Evolutionary conservation across 768 basidiomycete genomes (phyloP), one percentile per base, ranked within the genome.

Genomic region (Mrakia frigida): DNA sequence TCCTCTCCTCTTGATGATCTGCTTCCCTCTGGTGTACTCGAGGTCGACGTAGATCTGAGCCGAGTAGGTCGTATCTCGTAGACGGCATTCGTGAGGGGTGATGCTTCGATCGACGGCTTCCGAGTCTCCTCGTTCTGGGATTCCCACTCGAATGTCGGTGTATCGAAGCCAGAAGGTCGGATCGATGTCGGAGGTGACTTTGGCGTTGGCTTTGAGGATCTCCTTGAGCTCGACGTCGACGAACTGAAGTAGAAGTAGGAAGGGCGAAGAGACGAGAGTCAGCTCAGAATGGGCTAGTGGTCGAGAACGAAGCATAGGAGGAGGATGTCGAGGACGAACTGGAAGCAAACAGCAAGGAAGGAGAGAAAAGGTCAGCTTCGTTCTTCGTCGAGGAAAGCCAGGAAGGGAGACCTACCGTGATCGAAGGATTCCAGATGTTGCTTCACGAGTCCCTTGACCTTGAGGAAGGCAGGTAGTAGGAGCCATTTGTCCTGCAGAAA

Each of bases 401-500:
- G 21, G 35, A 16, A 35, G 37, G 13, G 16, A n/a, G 13, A 53
- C 75, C 28, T 11, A 76, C 75, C 75, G 46, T 76, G 75, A 60
- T 76, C 75, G 56, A 76, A 76, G n/a, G 75, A 76, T 43, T 76
- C 75, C 13, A 77, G 76, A 82, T 99, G 97, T 82, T 98, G 97
- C 85, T 98, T 98, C 78, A 99, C 97, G 21, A 99, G 90, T 77
- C 97, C 97, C 81, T 99, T 99, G 78, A 97, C 93, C 84, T 95
- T 92, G 71, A 99, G 87, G 81, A 98, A 99, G 14, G 95, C 96
- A 2, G 97, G 97, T 3, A 99, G 86, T 14, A 99, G 86, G 28
- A 97, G 88, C 97, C 97, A 99, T 89, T 99, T 99, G 83, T 99
- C 97, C 95, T 97, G 80, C 61, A 43, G 21, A 69, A 33, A 10